Evolutionary conservation across 192 early-diverging fungal species (phyloP).

Genomic region (Geranomyces variabilis): DNA sequence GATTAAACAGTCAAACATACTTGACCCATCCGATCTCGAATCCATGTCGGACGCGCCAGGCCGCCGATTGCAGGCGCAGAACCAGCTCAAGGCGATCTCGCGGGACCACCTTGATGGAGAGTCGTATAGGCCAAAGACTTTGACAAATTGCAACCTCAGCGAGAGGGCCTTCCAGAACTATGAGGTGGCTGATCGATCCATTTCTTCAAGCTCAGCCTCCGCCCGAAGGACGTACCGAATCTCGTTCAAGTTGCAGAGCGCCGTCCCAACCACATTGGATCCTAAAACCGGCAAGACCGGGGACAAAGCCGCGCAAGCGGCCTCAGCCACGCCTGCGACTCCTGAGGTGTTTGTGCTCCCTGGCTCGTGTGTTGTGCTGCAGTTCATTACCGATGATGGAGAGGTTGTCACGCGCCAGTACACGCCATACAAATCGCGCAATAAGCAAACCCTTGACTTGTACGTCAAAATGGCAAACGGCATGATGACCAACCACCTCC

Average conservation of each 20-base stretch:
- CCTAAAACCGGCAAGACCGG: neutral
- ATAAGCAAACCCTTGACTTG: slow-evolving; percentile 30
- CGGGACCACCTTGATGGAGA: neutral
- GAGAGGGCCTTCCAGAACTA: neutral
- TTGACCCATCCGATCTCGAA: neutral
- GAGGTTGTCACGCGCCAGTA: slow-evolving; percentile 36
- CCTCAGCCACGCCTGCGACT: neutral
- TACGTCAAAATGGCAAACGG: slow-evolving; percentile 35
- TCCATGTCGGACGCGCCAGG: neutral
- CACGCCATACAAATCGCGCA: slow-evolving; percentile 25
- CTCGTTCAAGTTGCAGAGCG: neutral
- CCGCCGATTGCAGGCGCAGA: neutral
- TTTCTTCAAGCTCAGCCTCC: neutral
- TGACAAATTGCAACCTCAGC: neutral
- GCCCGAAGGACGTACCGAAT: neutral
- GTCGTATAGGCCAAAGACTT: neutral
- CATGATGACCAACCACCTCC: slow-evolving; percentile 35
- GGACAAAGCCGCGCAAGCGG: neutral
- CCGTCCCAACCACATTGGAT: neutral
- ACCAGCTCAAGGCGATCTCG: neutral
- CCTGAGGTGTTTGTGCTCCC: slow-evolving; percentile 30
- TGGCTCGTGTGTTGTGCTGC: slow-evolving; percentile 35
- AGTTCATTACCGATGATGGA: slow-evolving; percentile 31
- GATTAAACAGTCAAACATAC: neutral
- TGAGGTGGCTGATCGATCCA: neutral